phyloP scores from a whole-genome alignment of 371 early-diverging fungal species.

The Haplosporangium sp. region DNA sequence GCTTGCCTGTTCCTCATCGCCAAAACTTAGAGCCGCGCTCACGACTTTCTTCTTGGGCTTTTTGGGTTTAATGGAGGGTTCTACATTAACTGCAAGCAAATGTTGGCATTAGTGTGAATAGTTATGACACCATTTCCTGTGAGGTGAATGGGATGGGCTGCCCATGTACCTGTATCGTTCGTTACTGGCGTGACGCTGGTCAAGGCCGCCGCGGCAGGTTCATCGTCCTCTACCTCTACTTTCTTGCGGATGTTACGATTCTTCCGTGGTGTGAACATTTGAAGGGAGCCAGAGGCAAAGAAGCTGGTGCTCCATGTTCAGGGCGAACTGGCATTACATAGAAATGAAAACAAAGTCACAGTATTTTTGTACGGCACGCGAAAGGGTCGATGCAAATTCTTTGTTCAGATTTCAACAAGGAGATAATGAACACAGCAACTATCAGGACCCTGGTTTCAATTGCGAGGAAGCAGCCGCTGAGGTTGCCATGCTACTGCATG shows the following conservation, averaged over 20 bases:
- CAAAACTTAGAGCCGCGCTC: slow-evolving; percentile 41
- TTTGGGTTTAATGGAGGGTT: slow-evolving; percentile 16
- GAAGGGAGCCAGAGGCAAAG: neutral
- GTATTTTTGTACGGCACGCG: too few relatives aligned
- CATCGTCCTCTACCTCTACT: slow-evolving; percentile 27
- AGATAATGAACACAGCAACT: slow-evolving; percentile 14
- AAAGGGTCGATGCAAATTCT: too few relatives aligned
- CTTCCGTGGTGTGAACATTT: slow-evolving; percentile 50
- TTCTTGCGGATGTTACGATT: slow-evolving; percentile 49
- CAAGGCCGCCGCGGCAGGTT: neutral
- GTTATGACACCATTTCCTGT: neutral
- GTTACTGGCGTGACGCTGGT: neutral
- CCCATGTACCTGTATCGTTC: slow-evolving; percentile 9
- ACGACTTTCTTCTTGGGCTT: slow-evolving; percentile 40
- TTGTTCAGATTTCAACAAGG: neutral
- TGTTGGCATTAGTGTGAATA: neutral
- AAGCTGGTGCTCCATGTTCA: neutral
- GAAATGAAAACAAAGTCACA: too few relatives aligned
- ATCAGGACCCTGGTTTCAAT: slow-evolving; percentile 3
- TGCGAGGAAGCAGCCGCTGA: slow-evolving; percentile 7
- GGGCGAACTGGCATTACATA: neutral
- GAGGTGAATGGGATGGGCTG: too few relatives aligned
- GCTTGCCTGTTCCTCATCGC: slow-evolving; percentile 48
- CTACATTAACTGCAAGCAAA: slow-evolving; percentile 1
- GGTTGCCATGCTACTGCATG: slow-evolving; percentile 2